Evolutionary conservation across 805 yeast species (phyloP).

Genomic region (Candida vartiovaarae): DNA sequence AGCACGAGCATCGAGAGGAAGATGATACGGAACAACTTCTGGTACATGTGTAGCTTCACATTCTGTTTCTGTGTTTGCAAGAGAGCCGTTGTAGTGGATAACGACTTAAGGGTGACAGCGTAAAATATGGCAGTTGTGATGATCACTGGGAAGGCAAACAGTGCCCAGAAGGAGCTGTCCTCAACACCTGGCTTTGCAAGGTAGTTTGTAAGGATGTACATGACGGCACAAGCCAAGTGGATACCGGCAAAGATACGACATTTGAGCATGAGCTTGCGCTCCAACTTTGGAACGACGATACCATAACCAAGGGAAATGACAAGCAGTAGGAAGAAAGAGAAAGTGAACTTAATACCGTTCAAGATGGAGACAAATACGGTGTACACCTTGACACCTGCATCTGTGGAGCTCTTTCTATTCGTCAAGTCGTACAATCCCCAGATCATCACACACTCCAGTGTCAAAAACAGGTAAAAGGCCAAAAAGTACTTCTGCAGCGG

Average conservation of each 20-base stretch:
- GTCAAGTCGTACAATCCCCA: slow-evolving; percentile 89
- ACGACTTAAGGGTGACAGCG: slow-evolving; percentile 61
- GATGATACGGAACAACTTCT: slow-evolving; percentile 65
- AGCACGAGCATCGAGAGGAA: slow-evolving; percentile 65
- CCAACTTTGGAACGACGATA: slow-evolving; percentile 81
- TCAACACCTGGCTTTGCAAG: slow-evolving; percentile 43
- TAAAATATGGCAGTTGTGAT: slow-evolving; percentile 68
- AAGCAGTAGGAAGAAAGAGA: slow-evolving; percentile 79
- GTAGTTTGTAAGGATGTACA: slow-evolving; percentile 50
- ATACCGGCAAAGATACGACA: slow-evolving; percentile 52
- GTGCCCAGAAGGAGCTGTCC: slow-evolving; percentile 19
- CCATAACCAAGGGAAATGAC: slow-evolving; percentile 92
- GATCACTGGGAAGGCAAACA: slow-evolving; percentile 60
- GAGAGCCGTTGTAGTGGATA: slow-evolving; percentile 66
- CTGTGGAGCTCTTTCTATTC: slow-evolving; percentile 47
- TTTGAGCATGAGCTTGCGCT: slow-evolving; percentile 64
- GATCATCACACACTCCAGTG: slow-evolving; percentile 75
- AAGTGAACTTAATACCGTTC: slow-evolving; percentile 76
- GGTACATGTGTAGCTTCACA: slow-evolving; percentile 85
- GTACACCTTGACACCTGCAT: slow-evolving; percentile 59
- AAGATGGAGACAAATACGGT: slow-evolving; percentile 71
- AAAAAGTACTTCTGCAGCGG: slow-evolving; percentile 88
- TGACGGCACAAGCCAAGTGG: slow-evolving; percentile 48
- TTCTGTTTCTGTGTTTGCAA: slow-evolving; percentile 83
- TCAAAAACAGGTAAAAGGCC: slow-evolving; percentile 75